A percentile compares a stretch with the other conserved stretches of the same genome.
Conservation (phyloP, 768 basidiomycete species). For the Erythrobasidium yunnanense region DNA sequence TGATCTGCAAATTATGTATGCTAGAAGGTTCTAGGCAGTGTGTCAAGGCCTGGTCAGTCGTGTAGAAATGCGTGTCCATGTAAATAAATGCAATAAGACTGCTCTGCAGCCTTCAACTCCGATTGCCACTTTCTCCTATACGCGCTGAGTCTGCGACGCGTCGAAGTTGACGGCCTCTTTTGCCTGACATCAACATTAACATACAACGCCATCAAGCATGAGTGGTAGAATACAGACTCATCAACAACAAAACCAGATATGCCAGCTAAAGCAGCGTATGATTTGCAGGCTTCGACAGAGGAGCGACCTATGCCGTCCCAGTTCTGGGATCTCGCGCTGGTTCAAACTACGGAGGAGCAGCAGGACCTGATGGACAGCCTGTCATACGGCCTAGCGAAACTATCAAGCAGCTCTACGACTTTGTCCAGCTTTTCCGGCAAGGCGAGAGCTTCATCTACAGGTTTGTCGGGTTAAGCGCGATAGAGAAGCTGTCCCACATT, state of each 20-base stretch:
- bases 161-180: too few relatives aligned
- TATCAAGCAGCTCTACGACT: slow-evolving; percentile 47
- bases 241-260: too few relatives aligned
- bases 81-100: too few relatives aligned
- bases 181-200: too few relatives aligned
- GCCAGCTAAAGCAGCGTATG: not conserved
- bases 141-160: too few relatives aligned
- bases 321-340: slow-evolving; percentile 22
- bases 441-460: slow-evolving; percentile 87
- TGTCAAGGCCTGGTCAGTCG: too few relatives aligned
- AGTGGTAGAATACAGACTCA: too few relatives aligned
- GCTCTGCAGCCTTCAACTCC: too few relatives aligned
- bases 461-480: slow-evolving; percentile 43
- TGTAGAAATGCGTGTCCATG: too few relatives aligned
- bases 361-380: not conserved
- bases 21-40: not conserved
- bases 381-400: slow-evolving; percentile 25
- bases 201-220: too few relatives aligned
- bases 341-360: not conserved
- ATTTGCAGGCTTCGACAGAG: slow-evolving; percentile 18
- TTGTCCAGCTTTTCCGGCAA: slow-evolving; percentile 75
- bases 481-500: not conserved
- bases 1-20: not conserved
- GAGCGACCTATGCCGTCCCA: slow-evolving; percentile 23
- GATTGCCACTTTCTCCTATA: too few relatives aligned